Conservation (phyloP, 2,329 filamentous ascomycete species). For the Fusarium anguioides region DNA sequence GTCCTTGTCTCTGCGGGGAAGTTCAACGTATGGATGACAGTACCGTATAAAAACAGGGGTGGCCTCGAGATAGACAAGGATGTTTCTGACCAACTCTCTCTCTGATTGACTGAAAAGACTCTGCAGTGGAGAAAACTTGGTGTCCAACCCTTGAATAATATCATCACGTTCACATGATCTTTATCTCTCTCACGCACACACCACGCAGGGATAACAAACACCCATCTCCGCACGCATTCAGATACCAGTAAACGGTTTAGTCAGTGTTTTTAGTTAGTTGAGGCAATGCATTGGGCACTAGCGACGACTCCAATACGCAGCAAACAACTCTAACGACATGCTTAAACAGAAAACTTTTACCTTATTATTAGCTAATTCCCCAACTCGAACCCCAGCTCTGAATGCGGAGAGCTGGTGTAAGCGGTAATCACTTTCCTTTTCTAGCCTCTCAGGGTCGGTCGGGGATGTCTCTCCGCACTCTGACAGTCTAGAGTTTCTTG, state of each 20-base stretch:
- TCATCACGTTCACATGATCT: constrained; percentile 31
- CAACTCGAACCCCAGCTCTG: constrained; percentile 18
- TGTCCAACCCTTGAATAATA: constrained; percentile 9
- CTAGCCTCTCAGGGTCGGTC: not conserved
- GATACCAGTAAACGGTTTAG: constrained; percentile 8
- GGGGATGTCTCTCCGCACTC: constrained; percentile 16
- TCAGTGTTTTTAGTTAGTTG: constrained; percentile 15
- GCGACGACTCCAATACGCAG: constrained; percentile 3
- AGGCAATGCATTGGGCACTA: not conserved
- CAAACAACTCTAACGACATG: constrained; percentile 17
- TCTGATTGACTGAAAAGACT: not conserved
- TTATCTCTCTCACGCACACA: constrained; percentile 22
- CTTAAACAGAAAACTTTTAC: constrained; percentile 36
- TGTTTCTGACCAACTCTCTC: not conserved
- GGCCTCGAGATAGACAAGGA: constrained; percentile 2
- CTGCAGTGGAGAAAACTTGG: constrained; percentile 3
- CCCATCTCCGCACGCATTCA: constrained; percentile 18
- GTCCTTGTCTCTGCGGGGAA: constrained; percentile 37
- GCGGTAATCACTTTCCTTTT: constrained; percentile 17
- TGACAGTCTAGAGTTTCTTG: constrained; percentile 11
- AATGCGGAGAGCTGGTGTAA: constrained; percentile 28
- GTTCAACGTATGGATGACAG: constrained; percentile 4
- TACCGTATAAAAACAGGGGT: not conserved
- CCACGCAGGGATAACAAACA: constrained; percentile 10
- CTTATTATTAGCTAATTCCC: constrained; percentile 41